Base-by-base conservation (phyloP, 257 asterid genomes). In the Ocimum tenuiflorum region DNA sequence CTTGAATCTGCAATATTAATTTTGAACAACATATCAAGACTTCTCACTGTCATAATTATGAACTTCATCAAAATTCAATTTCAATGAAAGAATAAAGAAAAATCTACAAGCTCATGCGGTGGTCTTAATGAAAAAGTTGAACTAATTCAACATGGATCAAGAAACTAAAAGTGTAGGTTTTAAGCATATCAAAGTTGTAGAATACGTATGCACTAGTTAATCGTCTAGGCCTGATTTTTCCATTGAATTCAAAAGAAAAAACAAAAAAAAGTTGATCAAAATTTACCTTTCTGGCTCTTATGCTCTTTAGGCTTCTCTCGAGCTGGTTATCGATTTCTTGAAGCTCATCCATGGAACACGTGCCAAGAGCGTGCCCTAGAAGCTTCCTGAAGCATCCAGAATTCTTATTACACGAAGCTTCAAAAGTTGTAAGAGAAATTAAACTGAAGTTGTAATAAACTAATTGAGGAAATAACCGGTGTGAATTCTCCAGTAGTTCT, bases 251-350 rank as follows among this genome's bases (percentile, higher is more conserved):
- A n/a, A n/a, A n/a, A n/a, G n/a, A n/a, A n/a, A n/a, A n/a, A n/a
- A n/a, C n/a, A n/a, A n/a, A n/a, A n/a, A n/a, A n/a, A n/a, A n/a
- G n/a, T n/a, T n/a, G n/a, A n/a, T n/a, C 4, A 24, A 24, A 24
- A 54, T 55, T 5, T 63, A 80, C 96, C 96, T 86, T 89, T 72
- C 79, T 78, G 2, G 77, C 62, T 74, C 85, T 72, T 66, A 89
- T 77, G 56, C 18, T 80, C 23, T 63, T 60, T 0, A 89, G 82
- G 81, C 94, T 87, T 72, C 53, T 80, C 68, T 85, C 89, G 0
- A 85, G 80, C 72, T 79, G 92, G 23, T 22, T 48, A 4, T 80
- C 88, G 39, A 87, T 82, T 73, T 85, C 80, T 20, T 80, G 82
- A 59, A 89, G 82, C 72, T 89, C 95, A 67, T 77, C 72, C 51